Base-by-base conservation (phyloP, 2,329 filamentous ascomycete genomes). In the Pseudogymnoascus sp. region DNA sequence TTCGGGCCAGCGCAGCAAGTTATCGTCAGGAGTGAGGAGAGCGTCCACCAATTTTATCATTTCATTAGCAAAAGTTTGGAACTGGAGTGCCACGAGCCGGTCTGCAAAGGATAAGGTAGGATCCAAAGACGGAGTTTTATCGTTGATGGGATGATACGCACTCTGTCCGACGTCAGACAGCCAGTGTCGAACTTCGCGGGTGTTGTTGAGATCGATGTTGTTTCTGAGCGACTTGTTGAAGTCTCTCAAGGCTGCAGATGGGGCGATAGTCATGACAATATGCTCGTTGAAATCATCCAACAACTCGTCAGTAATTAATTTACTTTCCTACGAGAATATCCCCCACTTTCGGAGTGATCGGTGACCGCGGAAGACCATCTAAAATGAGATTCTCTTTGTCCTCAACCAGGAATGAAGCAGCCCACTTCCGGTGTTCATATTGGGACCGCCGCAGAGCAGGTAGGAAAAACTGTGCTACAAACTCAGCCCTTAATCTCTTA, bases 41-140 rank as follows among this genome's bases (percentile, higher is more conserved):
- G 23, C 30, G n/a, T 34, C 19, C 7, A 63, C 28, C 37, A 57
- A 12, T 23, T 37, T 21, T 15, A 52, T 56, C 28, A 63, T 23
- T 35, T 61, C 41, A 8, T 57, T 19, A 0, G 41, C 61, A 30
- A 63, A 61, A 6, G 26, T 23, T 37, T 60, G 35, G 35, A 60
- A 62, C 19, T 62, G 58, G 4, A n/a, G n/a, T n/a, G n/a, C n/a
- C n/a, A n/a, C n/a, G n/a, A n/a, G n/a, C n/a, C n/a, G n/a, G n/a
- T n/a, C n/a, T n/a, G n/a, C n/a, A n/a, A n/a, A n/a, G 61, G 61
- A 15, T 61, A 62, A 26, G 62, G 62, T 35, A 63, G 61, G 26
- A 62, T 59, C 56, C 55, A 62, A 18, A 62, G 37, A 8, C 45
- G 38, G 13, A 59, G 59, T 19, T 45, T 59, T 15, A 28, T 59